phyloP scores from a whole-genome alignment of 1,284 basidiomycete species.

The Rhizopogon parksii region DNA sequence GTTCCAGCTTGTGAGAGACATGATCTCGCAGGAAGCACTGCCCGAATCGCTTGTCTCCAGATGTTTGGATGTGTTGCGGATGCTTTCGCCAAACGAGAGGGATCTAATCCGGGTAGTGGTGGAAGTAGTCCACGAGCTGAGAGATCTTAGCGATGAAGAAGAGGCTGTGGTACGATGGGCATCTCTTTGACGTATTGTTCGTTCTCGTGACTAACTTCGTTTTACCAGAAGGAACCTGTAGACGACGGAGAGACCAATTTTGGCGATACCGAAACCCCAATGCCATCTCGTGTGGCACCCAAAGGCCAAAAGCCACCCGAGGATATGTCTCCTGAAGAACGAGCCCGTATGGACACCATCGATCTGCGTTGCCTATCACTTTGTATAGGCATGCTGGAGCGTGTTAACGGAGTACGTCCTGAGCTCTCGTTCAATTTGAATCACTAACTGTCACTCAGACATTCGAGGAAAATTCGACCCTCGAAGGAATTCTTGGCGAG shows the following conservation, averaged over 20 bases:
- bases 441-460: slow-evolving; percentile 39
- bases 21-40: slow-evolving; percentile 78
- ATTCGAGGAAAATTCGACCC: slow-evolving; percentile 89
- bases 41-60: slow-evolving; percentile 75
- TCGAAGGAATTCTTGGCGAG: slow-evolving; percentile 86
- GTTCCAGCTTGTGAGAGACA: slow-evolving; percentile 83
- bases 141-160: slow-evolving; percentile 51
- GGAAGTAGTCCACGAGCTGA: slow-evolving; percentile 84
- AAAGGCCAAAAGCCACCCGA: slow-evolving; percentile 34
- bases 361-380: slow-evolving; percentile 84
- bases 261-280: slow-evolving; percentile 27
- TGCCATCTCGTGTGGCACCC: slow-evolving; percentile 5
- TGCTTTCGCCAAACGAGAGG: slow-evolving; percentile 78
- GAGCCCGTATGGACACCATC: slow-evolving; percentile 55
- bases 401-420: slow-evolving; percentile 74
- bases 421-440: neutral
- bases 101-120: slow-evolving; percentile 93
- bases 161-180: slow-evolving; percentile 12
- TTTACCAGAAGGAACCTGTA: slow-evolving; percentile 31
- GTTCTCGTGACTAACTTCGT: slow-evolving; percentile 21
- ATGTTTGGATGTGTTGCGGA: slow-evolving; percentile 83
- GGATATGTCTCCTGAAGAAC: slow-evolving; percentile 55
- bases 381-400: slow-evolving; percentile 86
- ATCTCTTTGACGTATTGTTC: neutral
- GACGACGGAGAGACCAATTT: slow-evolving; percentile 32